Conservation (phyloP, 2,329 filamentous ascomycete species). For the Fonsecaea erecta region DNA sequence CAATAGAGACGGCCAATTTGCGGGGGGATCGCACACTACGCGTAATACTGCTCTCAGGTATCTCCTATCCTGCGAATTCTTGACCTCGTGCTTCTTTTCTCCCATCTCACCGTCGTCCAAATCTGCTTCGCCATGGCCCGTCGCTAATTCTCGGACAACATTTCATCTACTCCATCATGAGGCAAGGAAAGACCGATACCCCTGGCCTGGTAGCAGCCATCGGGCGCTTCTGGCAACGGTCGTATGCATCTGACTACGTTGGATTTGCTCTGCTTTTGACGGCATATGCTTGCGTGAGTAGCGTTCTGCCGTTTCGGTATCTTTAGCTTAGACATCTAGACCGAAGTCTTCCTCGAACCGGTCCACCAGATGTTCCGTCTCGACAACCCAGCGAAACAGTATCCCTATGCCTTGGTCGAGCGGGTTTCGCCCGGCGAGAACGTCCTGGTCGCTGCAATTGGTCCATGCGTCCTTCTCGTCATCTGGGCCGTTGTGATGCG, state of each 20-base stretch:
- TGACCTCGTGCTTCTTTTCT: not conserved
- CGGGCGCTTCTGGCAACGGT: slow-evolving; percentile 65
- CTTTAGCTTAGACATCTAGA: slow-evolving; percentile 54
- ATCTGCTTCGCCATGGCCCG: not conserved
- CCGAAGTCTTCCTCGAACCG: slow-evolving; percentile 73
- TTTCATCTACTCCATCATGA: slow-evolving; percentile 10
- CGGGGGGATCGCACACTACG: slow-evolving; percentile 28
- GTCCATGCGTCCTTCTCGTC: slow-evolving; percentile 71
- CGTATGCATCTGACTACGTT: slow-evolving; percentile 87
- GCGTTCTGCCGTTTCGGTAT: not conserved
- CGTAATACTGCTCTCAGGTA: not conserved
- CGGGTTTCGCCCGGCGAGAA: slow-evolving; percentile 75
- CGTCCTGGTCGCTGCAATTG: slow-evolving; percentile 74
- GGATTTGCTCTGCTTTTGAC: slow-evolving; percentile 73
- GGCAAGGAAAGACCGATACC: slow-evolving; percentile 13
- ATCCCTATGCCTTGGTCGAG: slow-evolving; percentile 82
- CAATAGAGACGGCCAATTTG: slow-evolving; percentile 35
- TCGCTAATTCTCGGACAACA: not conserved
- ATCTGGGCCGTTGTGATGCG: slow-evolving; percentile 67
- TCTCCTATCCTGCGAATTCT: not conserved
- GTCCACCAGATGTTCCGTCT: slow-evolving; percentile 96
- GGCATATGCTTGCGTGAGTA: slow-evolving; percentile 59
- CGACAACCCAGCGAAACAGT: slow-evolving; percentile 81
- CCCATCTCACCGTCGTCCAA: not conserved
- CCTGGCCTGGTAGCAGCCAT: slow-evolving; percentile 52